Evolutionary conservation across 148 eudicot genomes (phyloP).

Genomic region (Chenopodium berlandieri): DNA sequence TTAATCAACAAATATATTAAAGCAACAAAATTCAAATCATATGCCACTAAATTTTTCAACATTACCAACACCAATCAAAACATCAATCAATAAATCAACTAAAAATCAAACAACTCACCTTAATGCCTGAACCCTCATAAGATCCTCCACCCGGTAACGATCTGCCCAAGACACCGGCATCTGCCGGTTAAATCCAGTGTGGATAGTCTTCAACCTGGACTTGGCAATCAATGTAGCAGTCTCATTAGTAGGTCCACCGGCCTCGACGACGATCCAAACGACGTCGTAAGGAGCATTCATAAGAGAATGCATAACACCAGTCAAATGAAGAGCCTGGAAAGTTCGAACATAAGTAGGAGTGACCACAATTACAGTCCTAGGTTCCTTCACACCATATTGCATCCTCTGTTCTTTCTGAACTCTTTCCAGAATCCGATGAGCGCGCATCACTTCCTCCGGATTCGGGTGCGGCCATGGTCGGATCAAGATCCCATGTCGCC

Average conservation of each 20-base stretch:
- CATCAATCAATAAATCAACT: no score
- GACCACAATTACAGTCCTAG: slow-evolving; percentile 62
- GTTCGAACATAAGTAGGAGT: slow-evolving; percentile 91
- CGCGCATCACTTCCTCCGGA: slow-evolving; percentile 76
- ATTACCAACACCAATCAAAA: neutral
- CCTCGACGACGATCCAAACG: slow-evolving; percentile 90
- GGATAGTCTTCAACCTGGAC: slow-evolving; percentile 51
- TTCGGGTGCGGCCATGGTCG: slow-evolving; percentile 99
- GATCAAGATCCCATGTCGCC: slow-evolving; percentile 84
- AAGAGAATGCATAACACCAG: slow-evolving; percentile 85
- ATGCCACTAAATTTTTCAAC: no score
- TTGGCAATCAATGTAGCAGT: slow-evolving; percentile 62
- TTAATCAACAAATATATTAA: neutral
- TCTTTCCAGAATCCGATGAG: slow-evolving; percentile 72
- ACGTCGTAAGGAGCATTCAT: slow-evolving; percentile 80
- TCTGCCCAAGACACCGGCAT: slow-evolving; percentile 78
- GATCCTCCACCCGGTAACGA: slow-evolving; percentile 62
- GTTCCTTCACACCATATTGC: slow-evolving; percentile 76
- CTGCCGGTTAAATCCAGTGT: slow-evolving; percentile 54
- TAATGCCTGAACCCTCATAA: slow-evolving; percentile 69
- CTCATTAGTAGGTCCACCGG: slow-evolving; percentile 75
- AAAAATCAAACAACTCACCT: slow-evolving; percentile 38
- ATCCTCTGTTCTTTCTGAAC: slow-evolving; percentile 89
- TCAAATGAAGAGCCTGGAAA: slow-evolving; percentile 83
- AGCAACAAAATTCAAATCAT: no score